Evolutionary conservation across 2,329 filamentous ascomycete species (phyloP).

Genomic region (Botryosphaeria dothidea): DNA sequence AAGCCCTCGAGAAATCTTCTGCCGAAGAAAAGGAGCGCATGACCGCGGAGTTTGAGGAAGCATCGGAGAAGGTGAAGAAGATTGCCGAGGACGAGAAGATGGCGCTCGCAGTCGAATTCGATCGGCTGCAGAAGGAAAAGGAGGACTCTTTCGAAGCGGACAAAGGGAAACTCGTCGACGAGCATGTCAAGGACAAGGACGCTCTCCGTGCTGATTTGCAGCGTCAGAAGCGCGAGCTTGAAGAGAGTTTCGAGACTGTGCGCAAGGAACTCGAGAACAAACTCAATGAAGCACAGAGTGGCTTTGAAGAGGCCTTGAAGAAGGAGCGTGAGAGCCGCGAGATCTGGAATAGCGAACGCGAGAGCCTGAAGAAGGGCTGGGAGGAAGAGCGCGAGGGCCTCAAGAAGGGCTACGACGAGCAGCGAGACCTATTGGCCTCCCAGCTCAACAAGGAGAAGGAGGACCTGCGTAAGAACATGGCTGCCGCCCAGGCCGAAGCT

Average conservation of each 20-base stretch:
- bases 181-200: conserved; percentile 36
- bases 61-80: conserved; percentile 37
- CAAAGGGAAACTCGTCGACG: conserved; percentile 45
- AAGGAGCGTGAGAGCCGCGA: conserved; percentile 48
- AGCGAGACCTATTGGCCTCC: conserved; percentile 45
- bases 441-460: conserved; percentile 41
- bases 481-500: conserved; percentile 40
- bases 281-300: conserved; percentile 40
- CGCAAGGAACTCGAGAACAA: conserved; percentile 46
- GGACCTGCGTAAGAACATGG: conserved; percentile 48
- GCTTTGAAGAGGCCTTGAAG: conserved; percentile 47
- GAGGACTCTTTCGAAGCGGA: conserved; percentile 46
- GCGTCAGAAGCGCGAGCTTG: conserved; percentile 39
- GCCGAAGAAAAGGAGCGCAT: conserved; percentile 36
- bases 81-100: conserved; percentile 41
- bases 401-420: conserved; percentile 54
- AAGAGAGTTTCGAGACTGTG: conserved; percentile 43
- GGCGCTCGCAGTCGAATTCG: conserved; percentile 40
- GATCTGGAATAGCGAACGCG: conserved; percentile 48
- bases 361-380: conserved; percentile 40
- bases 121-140: conserved; percentile 30
- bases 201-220: conserved; percentile 35
- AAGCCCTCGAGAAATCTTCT: conserved; percentile 46
- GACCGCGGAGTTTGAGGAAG: conserved; percentile 44
- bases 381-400: conserved; percentile 53